Percentiles rank a stretch among this genome's conserved stretches.
Evolutionary conservation across 495 filamentous ascomycete genomes (phyloP).

Genomic region (Sporormia fimetaria): DNA sequence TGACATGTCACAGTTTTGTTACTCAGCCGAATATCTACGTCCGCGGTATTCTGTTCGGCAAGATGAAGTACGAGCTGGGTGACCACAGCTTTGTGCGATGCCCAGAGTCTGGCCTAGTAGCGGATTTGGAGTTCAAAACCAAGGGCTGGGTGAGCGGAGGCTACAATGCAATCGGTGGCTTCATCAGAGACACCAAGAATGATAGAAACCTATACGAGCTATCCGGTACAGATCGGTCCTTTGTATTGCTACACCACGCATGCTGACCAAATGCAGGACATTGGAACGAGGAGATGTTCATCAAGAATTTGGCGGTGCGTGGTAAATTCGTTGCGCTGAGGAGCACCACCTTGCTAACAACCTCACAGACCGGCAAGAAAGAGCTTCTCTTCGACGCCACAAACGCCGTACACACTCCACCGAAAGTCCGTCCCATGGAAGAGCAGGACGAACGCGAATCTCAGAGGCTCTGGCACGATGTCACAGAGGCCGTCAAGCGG

Average conservation of each 20-base stretch:
- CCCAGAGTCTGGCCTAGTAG: conserved; percentile 72
- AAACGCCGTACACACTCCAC: conserved; percentile 60
- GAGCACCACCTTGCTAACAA: neutral
- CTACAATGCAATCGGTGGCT: conserved; percentile 91
- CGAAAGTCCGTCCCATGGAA: conserved; percentile 60
- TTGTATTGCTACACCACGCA: too few relatives aligned
- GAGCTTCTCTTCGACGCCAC: conserved; percentile 82
- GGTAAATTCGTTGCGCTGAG: neutral
- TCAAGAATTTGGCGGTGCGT: conserved; percentile 69
- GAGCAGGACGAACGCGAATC: conserved; percentile 91
- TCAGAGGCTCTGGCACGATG: conserved; percentile 72
- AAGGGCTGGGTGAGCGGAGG: conserved; percentile 96
- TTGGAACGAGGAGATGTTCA: conserved; percentile 89
- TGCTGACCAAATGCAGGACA: too few relatives aligned
- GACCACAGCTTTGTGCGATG: conserved; percentile 94
- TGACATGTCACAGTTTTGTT: conserved; percentile 49
- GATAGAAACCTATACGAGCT: conserved; percentile 81
- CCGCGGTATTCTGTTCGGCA: conserved; percentile 90
- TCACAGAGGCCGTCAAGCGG: conserved; percentile 65
- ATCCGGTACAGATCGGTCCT: too few relatives aligned
- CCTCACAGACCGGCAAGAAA: conserved; percentile 65
- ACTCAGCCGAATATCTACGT: conserved; percentile 99
- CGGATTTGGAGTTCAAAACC: conserved; percentile 96
- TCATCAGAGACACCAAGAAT: conserved; percentile 79
- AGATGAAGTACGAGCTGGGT: conserved; percentile 99